A percentile compares a stretch with the other conserved stretches of the same genome.
These are phyloP conservation scores for Eucalyptus rudis DNA, from an alignment of 345 rosid species.

Conservation along the genomic window DNA sequence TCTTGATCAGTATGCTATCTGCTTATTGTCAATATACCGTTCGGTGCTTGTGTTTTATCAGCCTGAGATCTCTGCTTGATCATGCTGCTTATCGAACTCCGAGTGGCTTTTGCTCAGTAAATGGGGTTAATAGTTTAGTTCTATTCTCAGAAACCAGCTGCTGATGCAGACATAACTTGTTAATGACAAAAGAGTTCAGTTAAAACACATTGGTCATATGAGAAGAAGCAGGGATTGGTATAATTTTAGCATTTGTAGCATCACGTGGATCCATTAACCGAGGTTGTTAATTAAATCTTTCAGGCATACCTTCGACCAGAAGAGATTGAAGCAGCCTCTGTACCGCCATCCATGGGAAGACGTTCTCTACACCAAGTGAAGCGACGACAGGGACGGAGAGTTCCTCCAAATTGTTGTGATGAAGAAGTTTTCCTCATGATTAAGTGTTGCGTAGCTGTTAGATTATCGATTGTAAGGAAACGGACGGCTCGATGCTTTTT, in stretches of 20 bases:
- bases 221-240: not conserved
- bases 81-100: not conserved
- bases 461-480: not conserved
- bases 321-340: constrained; percentile 93
- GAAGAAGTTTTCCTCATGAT: not conserved
- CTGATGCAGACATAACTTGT: not conserved
- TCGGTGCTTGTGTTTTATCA: not conserved
- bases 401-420: not conserved
- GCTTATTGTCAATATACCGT: not conserved
- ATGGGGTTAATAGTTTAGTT: not conserved
- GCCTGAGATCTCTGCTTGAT: not conserved
- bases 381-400: not conserved
- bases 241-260: not conserved
- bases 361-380: constrained; percentile 92
- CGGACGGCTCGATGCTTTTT: not conserved
- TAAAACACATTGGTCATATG: not conserved
- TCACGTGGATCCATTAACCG: not conserved
- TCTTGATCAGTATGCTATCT: not conserved
- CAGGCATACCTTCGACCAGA: constrained; percentile 94
- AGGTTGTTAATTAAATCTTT: not conserved
- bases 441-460: not conserved
- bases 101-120: not conserved
- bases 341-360: constrained; percentile 99
- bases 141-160: not conserved
- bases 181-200: not conserved